Evolutionary conservation across 1,284 basidiomycete genomes (phyloP).

Genomic region (Ceratobasidium sp.): DNA sequence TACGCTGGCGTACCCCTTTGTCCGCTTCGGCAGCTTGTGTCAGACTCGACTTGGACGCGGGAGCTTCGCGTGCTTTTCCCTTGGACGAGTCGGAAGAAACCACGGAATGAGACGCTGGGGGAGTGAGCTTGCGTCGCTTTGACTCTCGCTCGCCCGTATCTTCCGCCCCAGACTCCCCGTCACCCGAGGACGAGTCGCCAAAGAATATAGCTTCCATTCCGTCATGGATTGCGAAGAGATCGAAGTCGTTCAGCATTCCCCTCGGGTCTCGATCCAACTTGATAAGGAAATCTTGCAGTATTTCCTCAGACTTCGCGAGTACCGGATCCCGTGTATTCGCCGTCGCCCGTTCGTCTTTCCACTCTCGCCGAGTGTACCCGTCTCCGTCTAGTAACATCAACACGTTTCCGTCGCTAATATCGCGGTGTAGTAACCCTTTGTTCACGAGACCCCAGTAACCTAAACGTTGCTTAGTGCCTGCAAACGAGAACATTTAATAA

Average conservation of each 20-base stretch:
- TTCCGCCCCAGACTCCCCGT: too few species aligned
- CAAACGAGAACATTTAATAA: neutral
- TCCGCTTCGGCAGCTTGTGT: neutral
- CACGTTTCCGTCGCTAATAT: constrained; percentile 33
- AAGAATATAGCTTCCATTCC: too few species aligned
- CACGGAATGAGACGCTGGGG: too few species aligned
- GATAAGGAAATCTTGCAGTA: neutral
- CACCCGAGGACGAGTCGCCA: too few species aligned
- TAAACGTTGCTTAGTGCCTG: too few species aligned
- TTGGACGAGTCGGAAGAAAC: too few species aligned
- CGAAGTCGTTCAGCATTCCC: constrained; percentile 32
- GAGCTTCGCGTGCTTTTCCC: too few species aligned
- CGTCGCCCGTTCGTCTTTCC: neutral
- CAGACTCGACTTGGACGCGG: neutral
- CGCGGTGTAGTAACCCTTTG: constrained; percentile 19
- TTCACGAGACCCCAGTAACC: constrained; percentile 28
- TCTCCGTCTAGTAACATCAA: neutral
- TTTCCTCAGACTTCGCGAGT: neutral
- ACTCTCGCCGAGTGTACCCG: neutral
- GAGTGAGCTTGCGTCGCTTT: too few species aligned
- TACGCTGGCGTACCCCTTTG: neutral
- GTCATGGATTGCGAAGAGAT: neutral
- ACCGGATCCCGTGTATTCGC: neutral
- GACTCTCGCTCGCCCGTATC: neutral
- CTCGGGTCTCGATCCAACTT: constrained; percentile 10